Evolutionary conservation across 2,329 filamentous ascomycete genomes (phyloP).

Genomic region (Nemania sp.): DNA sequence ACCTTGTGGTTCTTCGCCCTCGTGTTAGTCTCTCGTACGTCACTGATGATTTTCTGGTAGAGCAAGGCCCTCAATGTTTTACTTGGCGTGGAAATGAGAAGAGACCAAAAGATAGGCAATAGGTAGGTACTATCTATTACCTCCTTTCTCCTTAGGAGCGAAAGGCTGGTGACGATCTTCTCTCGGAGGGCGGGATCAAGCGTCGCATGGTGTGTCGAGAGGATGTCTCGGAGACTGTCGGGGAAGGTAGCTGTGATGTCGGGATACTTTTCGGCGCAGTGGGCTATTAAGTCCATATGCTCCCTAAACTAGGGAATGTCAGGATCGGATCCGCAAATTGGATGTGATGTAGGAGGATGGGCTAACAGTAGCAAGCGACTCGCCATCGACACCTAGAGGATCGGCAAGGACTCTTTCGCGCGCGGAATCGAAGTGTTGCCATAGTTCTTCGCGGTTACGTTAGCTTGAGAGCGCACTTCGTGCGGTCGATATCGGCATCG

Average conservation of each 20-base stretch:
- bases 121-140: conserved; percentile 86
- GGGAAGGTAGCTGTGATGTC: conserved; percentile 82
- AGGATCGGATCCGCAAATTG: conserved; percentile 3
- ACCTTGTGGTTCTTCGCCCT: conserved; percentile 91
- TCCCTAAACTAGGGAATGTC: conserved; percentile 73
- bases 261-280: conserved; percentile 94
- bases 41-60: conserved; percentile 87
- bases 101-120: conserved; percentile 92
- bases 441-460: conserved; percentile 81
- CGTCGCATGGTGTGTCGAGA: conserved; percentile 83
- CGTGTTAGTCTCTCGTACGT: conserved; percentile 87
- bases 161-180: conserved; percentile 92
- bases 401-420: conserved; percentile 91
- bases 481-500: background rate
- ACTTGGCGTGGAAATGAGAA: conserved; percentile 90
- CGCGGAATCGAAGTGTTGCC: conserved; percentile 90
- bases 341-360: background rate
- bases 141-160: conserved; percentile 89
- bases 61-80: conserved; percentile 87
- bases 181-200: conserved; percentile 89
- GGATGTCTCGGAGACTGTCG: conserved; percentile 81
- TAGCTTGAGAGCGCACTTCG: conserved; percentile 11
- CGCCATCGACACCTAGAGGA: conserved; percentile 80
- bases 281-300: conserved; percentile 91
- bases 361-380: conserved; percentile 76